Conservation (phyloP, 371 early-diverging fungal species). For the Syncephalastrum sp. region DNA sequence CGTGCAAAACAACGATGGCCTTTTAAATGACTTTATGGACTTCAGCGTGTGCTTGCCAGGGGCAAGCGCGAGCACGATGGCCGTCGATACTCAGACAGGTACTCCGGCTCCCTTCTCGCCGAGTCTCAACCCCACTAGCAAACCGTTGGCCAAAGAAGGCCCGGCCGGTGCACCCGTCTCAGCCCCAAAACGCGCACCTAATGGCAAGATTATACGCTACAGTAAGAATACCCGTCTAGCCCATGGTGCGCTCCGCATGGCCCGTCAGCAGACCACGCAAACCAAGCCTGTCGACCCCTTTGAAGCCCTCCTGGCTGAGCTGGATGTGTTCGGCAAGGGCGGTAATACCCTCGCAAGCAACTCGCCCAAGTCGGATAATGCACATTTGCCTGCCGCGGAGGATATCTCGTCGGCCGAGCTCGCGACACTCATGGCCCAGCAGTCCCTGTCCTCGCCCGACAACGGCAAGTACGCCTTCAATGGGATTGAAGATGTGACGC, state of each 20-base stretch:
- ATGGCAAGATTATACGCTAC: conserved; percentile 44
- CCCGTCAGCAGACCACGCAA: conserved; percentile 19
- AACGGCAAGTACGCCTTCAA: background rate
- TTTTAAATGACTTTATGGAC: conserved; percentile 10
- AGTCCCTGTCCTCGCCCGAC: conserved; percentile 14
- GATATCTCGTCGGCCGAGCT: conserved; percentile 5
- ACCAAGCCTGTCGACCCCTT: conserved; percentile 11
- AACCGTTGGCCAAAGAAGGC: background rate
- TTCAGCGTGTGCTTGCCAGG: conserved; percentile 9
- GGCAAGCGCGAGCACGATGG: background rate
- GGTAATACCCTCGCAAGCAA: background rate
- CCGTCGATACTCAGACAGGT: background rate
- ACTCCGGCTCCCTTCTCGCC: background rate
- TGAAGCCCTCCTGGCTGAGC: conserved; percentile 12
- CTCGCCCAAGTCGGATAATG: background rate
- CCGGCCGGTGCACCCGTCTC: conserved; percentile 7
- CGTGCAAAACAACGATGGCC: background rate
- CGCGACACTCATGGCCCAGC: conserved; percentile 9
- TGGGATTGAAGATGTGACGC: too few species aligned
- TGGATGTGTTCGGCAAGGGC: conserved; percentile 7
- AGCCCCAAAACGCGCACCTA: conserved; percentile 36
- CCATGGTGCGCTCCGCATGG: conserved; percentile 34
- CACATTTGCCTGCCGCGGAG: background rate
- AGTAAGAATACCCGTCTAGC: conserved; percentile 39
- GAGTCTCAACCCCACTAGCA: background rate